Evolutionary conservation across 352 stramenopile species (phyloP).

Genomic region (Globisporangium viniferum): DNA sequence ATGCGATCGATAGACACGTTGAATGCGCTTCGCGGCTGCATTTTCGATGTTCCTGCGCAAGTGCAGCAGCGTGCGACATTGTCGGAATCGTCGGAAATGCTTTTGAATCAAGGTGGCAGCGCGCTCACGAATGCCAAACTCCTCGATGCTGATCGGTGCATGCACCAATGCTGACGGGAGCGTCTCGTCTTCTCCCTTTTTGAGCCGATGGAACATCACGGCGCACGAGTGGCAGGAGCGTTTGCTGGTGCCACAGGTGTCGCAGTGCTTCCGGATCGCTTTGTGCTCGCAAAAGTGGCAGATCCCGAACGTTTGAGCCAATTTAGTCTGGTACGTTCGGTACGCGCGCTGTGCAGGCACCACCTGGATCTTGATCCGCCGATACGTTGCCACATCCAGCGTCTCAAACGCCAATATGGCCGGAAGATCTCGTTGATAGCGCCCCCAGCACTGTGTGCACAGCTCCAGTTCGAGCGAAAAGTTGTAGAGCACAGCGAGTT

Average conservation of each 20-base stretch:
- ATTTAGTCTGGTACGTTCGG: conserved; percentile 28
- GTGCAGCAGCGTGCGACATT: conserved; percentile 32
- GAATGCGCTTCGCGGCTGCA: conserved; percentile 33
- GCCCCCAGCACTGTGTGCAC: conserved; percentile 30
- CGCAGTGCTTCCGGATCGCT: conserved; percentile 39
- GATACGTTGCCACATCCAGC: conserved; percentile 32
- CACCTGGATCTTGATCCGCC: conserved; percentile 23
- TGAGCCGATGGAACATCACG: conserved; percentile 27
- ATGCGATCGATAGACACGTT: conserved; percentile 31
- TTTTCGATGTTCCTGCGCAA: conserved; percentile 20
- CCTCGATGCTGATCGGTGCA: conserved; percentile 28
- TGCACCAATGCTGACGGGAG: conserved; percentile 8
- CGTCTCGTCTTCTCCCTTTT: conserved; percentile 5
- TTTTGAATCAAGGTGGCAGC: conserved; percentile 43
- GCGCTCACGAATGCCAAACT: conserved; percentile 18
- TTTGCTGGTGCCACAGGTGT: conserved; percentile 26
- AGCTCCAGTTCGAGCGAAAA: conserved; percentile 28
- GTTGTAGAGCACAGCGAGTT: conserved; percentile 34
- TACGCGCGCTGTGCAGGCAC: conserved; percentile 36
- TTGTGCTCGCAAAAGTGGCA: conserved; percentile 43
- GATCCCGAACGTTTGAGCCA: conserved; percentile 21
- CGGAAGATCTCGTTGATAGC: neutral
- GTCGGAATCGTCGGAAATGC: conserved; percentile 34
- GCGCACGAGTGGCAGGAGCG: conserved; percentile 50
- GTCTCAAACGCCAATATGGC: neutral